Percentiles rank a stretch among this genome's conserved stretches.
Conservation (phyloP, 148 eudicot species). For the Hydrangea macrophylla region DNA sequence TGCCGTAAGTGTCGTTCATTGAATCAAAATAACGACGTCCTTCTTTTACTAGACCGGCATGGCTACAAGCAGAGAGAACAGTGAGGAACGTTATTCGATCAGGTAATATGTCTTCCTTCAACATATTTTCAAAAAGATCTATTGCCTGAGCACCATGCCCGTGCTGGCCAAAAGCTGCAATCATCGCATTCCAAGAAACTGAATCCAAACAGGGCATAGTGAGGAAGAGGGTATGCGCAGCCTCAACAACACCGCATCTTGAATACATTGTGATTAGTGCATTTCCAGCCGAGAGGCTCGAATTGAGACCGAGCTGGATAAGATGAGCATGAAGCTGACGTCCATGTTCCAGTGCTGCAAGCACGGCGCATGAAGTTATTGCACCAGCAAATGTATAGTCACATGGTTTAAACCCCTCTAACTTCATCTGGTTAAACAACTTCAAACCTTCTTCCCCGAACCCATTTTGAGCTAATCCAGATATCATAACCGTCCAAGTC, state of each 20-base stretch:
- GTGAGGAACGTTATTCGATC: slow-evolving; percentile 59
- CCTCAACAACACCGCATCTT: slow-evolving; percentile 55
- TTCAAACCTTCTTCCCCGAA: slow-evolving; percentile 53
- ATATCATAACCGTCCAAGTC: slow-evolving; percentile 61
- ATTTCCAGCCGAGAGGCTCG: slow-evolving; percentile 59
- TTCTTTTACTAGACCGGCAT: slow-evolving; percentile 54
- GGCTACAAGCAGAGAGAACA: slow-evolving; percentile 63
- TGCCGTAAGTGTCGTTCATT: slow-evolving; percentile 36
- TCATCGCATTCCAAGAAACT: slow-evolving; percentile 70
- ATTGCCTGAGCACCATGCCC: slow-evolving; percentile 54
- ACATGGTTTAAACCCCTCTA: slow-evolving; percentile 53
- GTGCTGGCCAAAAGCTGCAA: slow-evolving; percentile 62
- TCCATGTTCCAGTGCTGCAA: slow-evolving; percentile 57
- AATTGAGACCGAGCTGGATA: slow-evolving; percentile 39
- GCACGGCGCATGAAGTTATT: slow-evolving; percentile 47
- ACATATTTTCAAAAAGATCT: slow-evolving; percentile 52
- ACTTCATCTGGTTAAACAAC: slow-evolving; percentile 50
- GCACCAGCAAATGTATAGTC: slow-evolving; percentile 63
- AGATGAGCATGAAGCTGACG: slow-evolving; percentile 58
- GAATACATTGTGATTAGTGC: slow-evolving; percentile 70
- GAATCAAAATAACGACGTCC: slow-evolving; percentile 45
- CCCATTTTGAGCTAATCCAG: slow-evolving; percentile 57
- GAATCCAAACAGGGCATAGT: slow-evolving; percentile 56
- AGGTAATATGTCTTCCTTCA: slow-evolving; percentile 38
- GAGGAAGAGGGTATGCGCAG: slow-evolving; percentile 32